phyloP scores from a whole-genome alignment of 2,329 filamentous ascomycete species.

The Penicillium psychrosexuale region DNA sequence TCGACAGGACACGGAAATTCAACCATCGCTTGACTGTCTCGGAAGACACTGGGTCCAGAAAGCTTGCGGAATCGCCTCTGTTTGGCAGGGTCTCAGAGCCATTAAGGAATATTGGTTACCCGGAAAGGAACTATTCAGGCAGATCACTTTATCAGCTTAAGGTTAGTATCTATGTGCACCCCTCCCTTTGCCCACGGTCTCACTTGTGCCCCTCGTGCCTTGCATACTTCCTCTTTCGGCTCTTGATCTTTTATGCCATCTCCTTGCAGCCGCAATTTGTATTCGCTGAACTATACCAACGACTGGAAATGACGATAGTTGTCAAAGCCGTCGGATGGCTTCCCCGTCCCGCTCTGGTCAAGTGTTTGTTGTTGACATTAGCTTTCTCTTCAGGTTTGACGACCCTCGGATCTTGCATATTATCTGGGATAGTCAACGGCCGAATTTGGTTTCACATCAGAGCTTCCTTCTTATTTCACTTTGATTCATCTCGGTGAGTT shows the following conservation, averaged over 20 bases:
- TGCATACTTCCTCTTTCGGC: constrained; percentile 33
- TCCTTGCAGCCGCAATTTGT: constrained; percentile 34
- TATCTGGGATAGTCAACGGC: constrained; percentile 25
- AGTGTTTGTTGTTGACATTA: constrained; percentile 38
- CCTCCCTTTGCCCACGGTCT: constrained; percentile 29
- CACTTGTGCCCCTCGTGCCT: constrained; percentile 31
- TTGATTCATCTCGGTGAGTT: constrained; percentile 24
- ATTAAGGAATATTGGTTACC: not conserved
- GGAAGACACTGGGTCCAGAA: constrained; percentile 9
- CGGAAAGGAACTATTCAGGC: constrained; percentile 2
- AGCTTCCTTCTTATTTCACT: constrained; percentile 13
- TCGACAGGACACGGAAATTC: not conserved
- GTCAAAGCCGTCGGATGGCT: constrained; percentile 25
- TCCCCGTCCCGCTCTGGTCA: constrained; percentile 22
- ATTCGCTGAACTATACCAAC: constrained; percentile 22
- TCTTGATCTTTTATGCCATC: constrained; percentile 20
- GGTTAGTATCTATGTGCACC: constrained; percentile 28
- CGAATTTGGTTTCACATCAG: constrained; percentile 15
- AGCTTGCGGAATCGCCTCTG: constrained; percentile 7
- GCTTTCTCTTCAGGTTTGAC: constrained; percentile 22
- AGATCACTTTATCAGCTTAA: constrained; percentile 21
- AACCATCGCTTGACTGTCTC: constrained; percentile 16
- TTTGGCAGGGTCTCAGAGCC: constrained; percentile 21
- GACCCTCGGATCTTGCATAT: constrained; percentile 30
- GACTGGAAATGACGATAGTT: constrained; percentile 24